phyloP scores from a whole-genome alignment of 176 grass and related monocot species.

The Rhynchospora tenuis region DNA sequence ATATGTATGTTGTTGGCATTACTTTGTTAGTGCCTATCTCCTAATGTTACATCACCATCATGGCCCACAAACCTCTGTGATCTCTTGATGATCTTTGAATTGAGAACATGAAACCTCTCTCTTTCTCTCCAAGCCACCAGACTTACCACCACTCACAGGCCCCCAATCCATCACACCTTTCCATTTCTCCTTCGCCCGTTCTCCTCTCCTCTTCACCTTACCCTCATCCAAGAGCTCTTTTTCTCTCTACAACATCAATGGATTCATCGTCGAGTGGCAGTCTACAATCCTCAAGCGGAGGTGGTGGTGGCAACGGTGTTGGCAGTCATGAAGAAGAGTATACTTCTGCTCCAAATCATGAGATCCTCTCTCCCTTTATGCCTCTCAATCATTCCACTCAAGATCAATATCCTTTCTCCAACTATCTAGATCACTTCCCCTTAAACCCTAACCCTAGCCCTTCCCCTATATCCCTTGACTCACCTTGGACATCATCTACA shows the following conservation, averaged over 20 bases:
- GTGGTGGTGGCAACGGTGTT: conserved; percentile 15
- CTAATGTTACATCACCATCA: conserved; percentile 22
- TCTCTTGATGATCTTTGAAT: conserved; percentile 26
- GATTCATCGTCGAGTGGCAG: conserved; percentile 83
- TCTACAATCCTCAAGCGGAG: conserved; percentile 58
- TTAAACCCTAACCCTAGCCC: conserved; percentile 26
- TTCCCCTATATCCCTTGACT: background rate
- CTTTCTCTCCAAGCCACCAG: conserved; percentile 22
- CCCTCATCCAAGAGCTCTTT: background rate
- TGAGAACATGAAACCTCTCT: conserved; percentile 12
- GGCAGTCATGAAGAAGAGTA: conserved; percentile 62
- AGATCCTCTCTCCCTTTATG: conserved; percentile 35
- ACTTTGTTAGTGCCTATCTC: conserved; percentile 9
- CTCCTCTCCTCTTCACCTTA: background rate
- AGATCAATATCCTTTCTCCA: conserved; percentile 36
- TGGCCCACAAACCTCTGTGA: conserved; percentile 23
- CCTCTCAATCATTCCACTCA: conserved; percentile 29
- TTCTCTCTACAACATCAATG: conserved; percentile 31
- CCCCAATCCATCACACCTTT: background rate
- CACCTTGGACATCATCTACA: conserved; percentile 19
- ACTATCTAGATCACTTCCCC: conserved; percentile 33
- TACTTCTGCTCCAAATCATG: conserved; percentile 26
- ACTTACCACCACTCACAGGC: background rate
- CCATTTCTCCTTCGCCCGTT: background rate
- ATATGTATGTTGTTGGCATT: conserved; percentile 12